Base-by-base conservation (phyloP, 2,329 filamentous ascomycete species). In the Pyricularia sp. region DNA sequence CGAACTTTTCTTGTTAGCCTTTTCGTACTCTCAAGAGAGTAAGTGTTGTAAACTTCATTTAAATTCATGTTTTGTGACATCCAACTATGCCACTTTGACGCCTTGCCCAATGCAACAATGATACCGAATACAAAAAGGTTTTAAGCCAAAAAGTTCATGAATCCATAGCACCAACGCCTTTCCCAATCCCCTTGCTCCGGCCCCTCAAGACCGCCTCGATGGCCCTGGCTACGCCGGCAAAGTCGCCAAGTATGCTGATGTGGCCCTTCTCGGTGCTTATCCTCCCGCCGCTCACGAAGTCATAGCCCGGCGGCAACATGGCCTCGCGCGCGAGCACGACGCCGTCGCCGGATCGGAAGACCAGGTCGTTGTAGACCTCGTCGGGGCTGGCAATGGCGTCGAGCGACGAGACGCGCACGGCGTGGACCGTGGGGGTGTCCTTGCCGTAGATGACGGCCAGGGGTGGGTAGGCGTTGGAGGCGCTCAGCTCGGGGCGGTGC, bases 281-380 rank as follows among this genome's bases (percentile, higher is more conserved):
- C 23, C 92, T 82, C 0, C 93, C 93, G 14, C 89, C 90, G 64
- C 85, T 87, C 1, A 90, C 92, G 50, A 91, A 82, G 66, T 86
- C 84, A 76, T 97, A 97, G 0, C 93, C 93, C 2, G 86, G 80
- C 0, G 94, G 94, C 63, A 96, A 79, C 92, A 96, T 94, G 0
- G 93, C 91, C 71, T 94, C 92, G 67, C 88, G 88, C 0, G 94
- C 92, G 7, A 97, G 84, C 68, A 94, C 93, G 0, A 98, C 94
- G 0, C 94, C 94, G 76, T 98, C 94, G 2, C 94, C 93, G 26
- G 90, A 90, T 0, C 91, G 90, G 79, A 97, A 97, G 0, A 92
- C 86, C 2, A 98, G 83, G 73, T 96, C 90, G 72, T 97, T 93
- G 76, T 97, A 97, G 0, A 88, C 90, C 77, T 96, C 92, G 0